These are phyloP conservation scores for Colletotrichum sansevieriae DNA, from an alignment of 2,329 filamentous ascomycete species.

Conservation along the genomic window DNA sequence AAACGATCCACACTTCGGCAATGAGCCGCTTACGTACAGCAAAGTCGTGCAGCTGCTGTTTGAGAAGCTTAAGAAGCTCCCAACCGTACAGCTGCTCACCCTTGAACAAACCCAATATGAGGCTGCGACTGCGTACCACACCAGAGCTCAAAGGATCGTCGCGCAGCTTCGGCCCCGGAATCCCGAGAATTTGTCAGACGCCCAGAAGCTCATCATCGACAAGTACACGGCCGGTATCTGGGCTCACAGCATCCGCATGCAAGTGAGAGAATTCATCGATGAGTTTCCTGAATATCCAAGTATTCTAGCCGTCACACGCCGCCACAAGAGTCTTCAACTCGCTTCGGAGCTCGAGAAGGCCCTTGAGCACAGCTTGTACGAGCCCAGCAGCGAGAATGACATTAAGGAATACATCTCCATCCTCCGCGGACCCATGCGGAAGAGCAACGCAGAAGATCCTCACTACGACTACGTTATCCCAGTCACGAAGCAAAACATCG, in stretches of 20 bases:
- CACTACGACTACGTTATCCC: conserved; percentile 53
- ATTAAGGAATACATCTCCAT: conserved; percentile 65
- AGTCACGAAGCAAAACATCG: conserved; percentile 49
- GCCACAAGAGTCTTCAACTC: conserved; percentile 69
- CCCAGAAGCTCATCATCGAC: conserved; percentile 47
- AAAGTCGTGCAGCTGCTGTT: conserved; percentile 64
- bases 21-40: conserved; percentile 63
- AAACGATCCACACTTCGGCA: conserved; percentile 54
- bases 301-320: conserved; percentile 59
- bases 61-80: conserved; percentile 64
- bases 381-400: conserved; percentile 47
- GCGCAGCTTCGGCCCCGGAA: conserved; percentile 44
- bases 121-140: conserved; percentile 60
- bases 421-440: conserved; percentile 56
- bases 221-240: conserved; percentile 68
- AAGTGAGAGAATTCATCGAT: conserved; percentile 34
- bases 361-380: conserved; percentile 62
- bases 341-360: conserved; percentile 68
- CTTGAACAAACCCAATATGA: conserved; percentile 69
- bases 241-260: conserved; percentile 57
- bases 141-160: conserved; percentile 46
- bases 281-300: conserved; percentile 43
- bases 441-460: conserved; percentile 41
- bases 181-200: conserved; percentile 33
- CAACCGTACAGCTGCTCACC: conserved; percentile 65